Conservation (phyloP, 352 stramenopile genomes). For the Pythium sp. region DNA sequence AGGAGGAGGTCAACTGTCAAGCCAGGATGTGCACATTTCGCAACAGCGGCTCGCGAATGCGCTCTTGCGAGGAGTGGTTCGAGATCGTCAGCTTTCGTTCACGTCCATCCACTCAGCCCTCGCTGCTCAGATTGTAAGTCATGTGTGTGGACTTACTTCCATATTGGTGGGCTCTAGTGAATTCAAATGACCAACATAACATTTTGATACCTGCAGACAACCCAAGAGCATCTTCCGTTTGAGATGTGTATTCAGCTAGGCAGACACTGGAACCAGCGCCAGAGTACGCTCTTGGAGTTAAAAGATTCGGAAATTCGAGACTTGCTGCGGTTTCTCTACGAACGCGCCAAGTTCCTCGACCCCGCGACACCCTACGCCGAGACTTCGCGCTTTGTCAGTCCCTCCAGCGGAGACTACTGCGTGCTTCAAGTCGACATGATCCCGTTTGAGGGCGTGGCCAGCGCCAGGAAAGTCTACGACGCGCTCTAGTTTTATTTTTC, state of each 20-base stretch:
- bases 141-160: background rate
- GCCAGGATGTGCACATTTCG: background rate
- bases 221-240: background rate
- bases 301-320: constrained; percentile 36
- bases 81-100: background rate
- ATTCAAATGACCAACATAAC: too few relatives aligned
- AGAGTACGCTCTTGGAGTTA: constrained; percentile 25
- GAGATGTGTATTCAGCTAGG: constrained; percentile 23
- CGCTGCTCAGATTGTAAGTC: background rate
- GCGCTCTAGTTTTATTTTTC: background rate
- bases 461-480: background rate
- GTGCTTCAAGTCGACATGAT: background rate
- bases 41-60: background rate
- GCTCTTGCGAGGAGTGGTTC: background rate
- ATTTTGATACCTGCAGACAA: background rate
- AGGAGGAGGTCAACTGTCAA: background rate
- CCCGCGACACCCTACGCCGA: constrained; percentile 23
- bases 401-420: background rate
- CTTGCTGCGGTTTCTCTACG: constrained; percentile 28
- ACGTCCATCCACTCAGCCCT: background rate
- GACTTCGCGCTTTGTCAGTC: background rate
- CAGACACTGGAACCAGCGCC: constrained; percentile 20
- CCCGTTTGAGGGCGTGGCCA: background rate
- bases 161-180: too few relatives aligned
- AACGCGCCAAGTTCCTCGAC: constrained; percentile 33